phyloP scores from a whole-genome alignment of 2,329 filamentous ascomycete species.

The Amphichorda felina region DNA sequence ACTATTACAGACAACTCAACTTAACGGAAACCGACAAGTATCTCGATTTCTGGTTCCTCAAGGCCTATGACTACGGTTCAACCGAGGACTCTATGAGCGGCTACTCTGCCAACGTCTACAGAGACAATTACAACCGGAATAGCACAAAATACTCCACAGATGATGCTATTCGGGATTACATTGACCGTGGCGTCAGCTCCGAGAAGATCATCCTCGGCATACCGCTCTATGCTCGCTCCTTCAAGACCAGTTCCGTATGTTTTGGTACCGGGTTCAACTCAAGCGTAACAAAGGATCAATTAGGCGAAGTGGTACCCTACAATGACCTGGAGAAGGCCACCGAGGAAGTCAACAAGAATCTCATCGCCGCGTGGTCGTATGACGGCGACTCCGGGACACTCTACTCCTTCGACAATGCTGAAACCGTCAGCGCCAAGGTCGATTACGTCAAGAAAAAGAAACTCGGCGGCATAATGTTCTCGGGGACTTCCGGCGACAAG shows the following conservation, averaged over 20 bases:
- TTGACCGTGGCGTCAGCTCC: slow-evolving; percentile 46
- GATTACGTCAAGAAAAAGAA: slow-evolving; percentile 43
- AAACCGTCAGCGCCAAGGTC: slow-evolving; percentile 44
- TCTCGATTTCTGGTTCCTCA: slow-evolving; percentile 68
- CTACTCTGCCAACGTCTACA: slow-evolving; percentile 71
- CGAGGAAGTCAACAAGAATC: slow-evolving; percentile 32
- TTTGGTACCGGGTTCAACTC: slow-evolving; percentile 55
- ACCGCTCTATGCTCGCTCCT: slow-evolving; percentile 84
- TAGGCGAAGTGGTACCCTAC: slow-evolving; percentile 52
- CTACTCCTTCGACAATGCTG: slow-evolving; percentile 52
- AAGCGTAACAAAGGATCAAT: no score
- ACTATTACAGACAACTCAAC: slow-evolving; percentile 51
- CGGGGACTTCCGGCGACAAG: slow-evolving; percentile 65
- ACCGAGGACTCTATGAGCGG: slow-evolving; percentile 63
- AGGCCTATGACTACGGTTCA: slow-evolving; percentile 84
- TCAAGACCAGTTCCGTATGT: slow-evolving; percentile 61
- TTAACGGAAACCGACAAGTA: slow-evolving; percentile 51
- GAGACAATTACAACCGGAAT: slow-evolving; percentile 39
- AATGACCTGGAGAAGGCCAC: slow-evolving; percentile 62
- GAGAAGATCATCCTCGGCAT: slow-evolving; percentile 79
- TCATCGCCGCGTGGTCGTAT: slow-evolving; percentile 62
- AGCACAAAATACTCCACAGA: slow-evolving; percentile 69
- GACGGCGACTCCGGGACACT: slow-evolving; percentile 45
- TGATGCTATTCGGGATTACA: slow-evolving; percentile 60
- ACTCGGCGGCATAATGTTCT: slow-evolving; percentile 73